Percentiles rank a stretch among this genome's conserved stretches.
phyloP scores from a whole-genome alignment of 352 stramenopile genomes.

The Globisporangium echinulatum region DNA sequence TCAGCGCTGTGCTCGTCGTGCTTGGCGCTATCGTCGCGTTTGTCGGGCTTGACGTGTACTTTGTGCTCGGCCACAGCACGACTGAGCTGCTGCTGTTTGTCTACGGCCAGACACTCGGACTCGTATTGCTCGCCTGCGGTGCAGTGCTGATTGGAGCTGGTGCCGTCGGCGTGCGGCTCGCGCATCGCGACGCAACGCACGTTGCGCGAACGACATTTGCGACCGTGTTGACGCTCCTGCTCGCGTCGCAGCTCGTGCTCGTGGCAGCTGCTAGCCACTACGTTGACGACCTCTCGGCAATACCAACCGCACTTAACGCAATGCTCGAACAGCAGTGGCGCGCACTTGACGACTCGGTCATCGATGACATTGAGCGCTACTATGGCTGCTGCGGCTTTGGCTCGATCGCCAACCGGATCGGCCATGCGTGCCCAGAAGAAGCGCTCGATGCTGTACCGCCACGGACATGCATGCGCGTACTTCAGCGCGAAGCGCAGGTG shows the following conservation, averaged over 20 bases:
- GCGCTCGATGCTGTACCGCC: constrained; percentile 28
- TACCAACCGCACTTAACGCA: constrained; percentile 22
- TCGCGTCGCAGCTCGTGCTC: constrained; percentile 30
- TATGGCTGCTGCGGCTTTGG: constrained; percentile 55
- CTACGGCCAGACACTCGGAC: constrained; percentile 31
- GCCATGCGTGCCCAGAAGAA: constrained; percentile 37
- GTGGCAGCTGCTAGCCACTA: constrained; percentile 28
- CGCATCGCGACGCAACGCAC: constrained; percentile 22
- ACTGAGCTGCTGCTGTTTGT: constrained; percentile 41
- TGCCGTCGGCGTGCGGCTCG: constrained; percentile 19
- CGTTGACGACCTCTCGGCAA: constrained; percentile 28
- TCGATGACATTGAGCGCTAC: constrained; percentile 25
- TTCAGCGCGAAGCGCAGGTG: constrained; percentile 18
- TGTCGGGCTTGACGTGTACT: constrained; percentile 40
- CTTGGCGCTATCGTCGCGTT: constrained; percentile 40
- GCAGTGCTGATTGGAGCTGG: constrained; percentile 18
- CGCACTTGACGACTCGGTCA: constrained; percentile 11
- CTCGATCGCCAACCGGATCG: constrained; percentile 19
- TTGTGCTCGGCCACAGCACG: constrained; percentile 50
- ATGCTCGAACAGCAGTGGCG: constrained; percentile 26
- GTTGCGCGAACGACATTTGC: constrained; percentile 25
- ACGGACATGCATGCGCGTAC: constrained; percentile 26
- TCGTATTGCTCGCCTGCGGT: constrained; percentile 22
- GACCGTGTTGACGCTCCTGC: constrained; percentile 16
- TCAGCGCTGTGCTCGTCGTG: constrained; percentile 25